Conservation (phyloP, 768 basidiomycete species). For the Boletus edulis region DNA sequence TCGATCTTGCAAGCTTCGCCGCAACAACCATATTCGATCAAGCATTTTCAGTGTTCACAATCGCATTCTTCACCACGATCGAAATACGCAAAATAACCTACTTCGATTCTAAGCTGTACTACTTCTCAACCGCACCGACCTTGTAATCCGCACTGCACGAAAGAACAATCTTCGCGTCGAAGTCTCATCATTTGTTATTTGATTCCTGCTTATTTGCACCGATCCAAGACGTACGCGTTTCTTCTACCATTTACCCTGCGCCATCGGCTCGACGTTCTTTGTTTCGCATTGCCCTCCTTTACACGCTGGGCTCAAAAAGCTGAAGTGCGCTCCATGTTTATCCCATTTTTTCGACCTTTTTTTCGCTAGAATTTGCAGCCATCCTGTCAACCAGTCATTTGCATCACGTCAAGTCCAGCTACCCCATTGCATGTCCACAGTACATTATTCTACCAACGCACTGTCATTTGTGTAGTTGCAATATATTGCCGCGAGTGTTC, state of each 20-base stretch:
- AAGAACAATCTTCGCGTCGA: slow-evolving; percentile 35
- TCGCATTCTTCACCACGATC: slow-evolving; percentile 23
- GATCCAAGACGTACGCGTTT: slow-evolving; percentile 29
- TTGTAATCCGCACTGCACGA: slow-evolving; percentile 23
- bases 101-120: slow-evolving; percentile 20
- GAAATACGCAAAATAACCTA: slow-evolving; percentile 25
- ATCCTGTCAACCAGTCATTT: slow-evolving; percentile 22
- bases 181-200: slow-evolving; percentile 31
- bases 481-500: slow-evolving; percentile 25
- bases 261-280: slow-evolving; percentile 25
- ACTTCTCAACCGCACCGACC: slow-evolving; percentile 14
- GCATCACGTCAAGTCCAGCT: slow-evolving; percentile 25
- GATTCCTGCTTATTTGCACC: slow-evolving; percentile 35
- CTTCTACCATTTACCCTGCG: slow-evolving; percentile 28
- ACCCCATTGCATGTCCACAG: slow-evolving; percentile 21
- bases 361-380: slow-evolving; percentile 27
- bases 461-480: slow-evolving; percentile 31
- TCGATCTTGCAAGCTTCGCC: slow-evolving; percentile 30
- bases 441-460: slow-evolving; percentile 25
- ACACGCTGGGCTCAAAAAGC: slow-evolving; percentile 24
- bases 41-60: slow-evolving; percentile 23
- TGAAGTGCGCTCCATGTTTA: slow-evolving; percentile 30
- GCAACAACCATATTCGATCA: slow-evolving; percentile 21
- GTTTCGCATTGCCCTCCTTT: slow-evolving; percentile 17
- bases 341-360: slow-evolving; percentile 6